Percentiles rank a stretch among this genome's conserved stretches.
These are phyloP conservation scores for Lentinus tigrinus DNA, from an alignment of 768 basidiomycete species.

Conservation along the genomic window DNA sequence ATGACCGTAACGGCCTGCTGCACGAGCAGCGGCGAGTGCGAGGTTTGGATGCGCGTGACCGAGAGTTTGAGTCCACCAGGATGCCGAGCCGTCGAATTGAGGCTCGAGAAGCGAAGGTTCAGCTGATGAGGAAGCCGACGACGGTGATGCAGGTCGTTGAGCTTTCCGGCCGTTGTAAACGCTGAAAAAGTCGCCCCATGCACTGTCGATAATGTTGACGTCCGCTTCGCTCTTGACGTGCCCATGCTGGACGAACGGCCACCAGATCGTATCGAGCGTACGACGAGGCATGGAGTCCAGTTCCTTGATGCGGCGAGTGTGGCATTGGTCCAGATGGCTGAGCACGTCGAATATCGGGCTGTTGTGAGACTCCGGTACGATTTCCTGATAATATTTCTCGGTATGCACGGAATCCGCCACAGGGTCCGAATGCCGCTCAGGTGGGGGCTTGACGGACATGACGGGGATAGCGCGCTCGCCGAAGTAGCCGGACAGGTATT, in stretches of 20 bases:
- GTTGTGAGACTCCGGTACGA: slow-evolving; percentile 37
- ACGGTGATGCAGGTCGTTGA: slow-evolving; percentile 12
- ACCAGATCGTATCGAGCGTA: slow-evolving; percentile 83
- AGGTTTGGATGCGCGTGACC: slow-evolving; percentile 80
- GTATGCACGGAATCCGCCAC: slow-evolving; percentile 50
- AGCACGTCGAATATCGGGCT: slow-evolving; percentile 48
- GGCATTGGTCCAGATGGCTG: slow-evolving; percentile 59
- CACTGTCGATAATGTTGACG: slow-evolving; percentile 91
- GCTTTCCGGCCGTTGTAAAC: slow-evolving; percentile 43
- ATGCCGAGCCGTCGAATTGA: slow-evolving; percentile 89
- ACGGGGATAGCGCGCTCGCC: slow-evolving; percentile 64
- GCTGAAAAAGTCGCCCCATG: slow-evolving; percentile 83
- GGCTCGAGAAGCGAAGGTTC: slow-evolving; percentile 45
- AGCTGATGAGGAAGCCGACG: slow-evolving; percentile 14
- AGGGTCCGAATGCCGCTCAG: slow-evolving; percentile 42
- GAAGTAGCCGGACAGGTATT: slow-evolving; percentile 82
- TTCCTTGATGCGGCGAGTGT: slow-evolving; percentile 63
- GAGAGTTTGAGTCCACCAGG: slow-evolving; percentile 96
- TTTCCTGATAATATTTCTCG: slow-evolving; percentile 68
- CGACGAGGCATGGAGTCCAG: slow-evolving; percentile 78
- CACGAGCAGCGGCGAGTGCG: slow-evolving; percentile 82
- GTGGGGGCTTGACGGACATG: slow-evolving; percentile 56
- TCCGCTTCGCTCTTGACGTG: slow-evolving; percentile 64
- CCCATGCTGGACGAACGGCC: slow-evolving; percentile 95
- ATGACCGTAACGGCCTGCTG: slow-evolving; percentile 93